These are phyloP conservation scores for Theobroma grandiflorum DNA, from an alignment of 441 rosid genomes.

Conservation along the genomic window DNA sequence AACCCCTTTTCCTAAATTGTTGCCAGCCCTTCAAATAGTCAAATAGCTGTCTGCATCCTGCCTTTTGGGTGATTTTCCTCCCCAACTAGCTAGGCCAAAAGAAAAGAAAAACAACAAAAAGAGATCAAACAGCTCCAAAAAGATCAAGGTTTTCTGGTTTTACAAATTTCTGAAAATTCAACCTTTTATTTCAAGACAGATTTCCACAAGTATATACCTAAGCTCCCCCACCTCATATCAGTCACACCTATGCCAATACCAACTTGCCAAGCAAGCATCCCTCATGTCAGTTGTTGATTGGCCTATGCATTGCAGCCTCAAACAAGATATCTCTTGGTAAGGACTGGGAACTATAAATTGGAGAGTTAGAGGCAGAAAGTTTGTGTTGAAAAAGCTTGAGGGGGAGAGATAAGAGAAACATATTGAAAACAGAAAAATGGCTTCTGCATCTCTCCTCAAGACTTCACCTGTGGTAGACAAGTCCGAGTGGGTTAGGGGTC, in stretches of 20 bases:
- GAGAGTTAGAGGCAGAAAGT: not conserved
- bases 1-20: not conserved
- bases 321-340: constrained; percentile 24
- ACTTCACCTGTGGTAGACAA: constrained; percentile 58
- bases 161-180: constrained; percentile 18
- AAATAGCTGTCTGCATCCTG: constrained; percentile 10
- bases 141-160: constrained; percentile 17
- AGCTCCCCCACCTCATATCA: constrained; percentile 19
- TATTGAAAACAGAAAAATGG: constrained; percentile 18
- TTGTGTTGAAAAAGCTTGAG: not conserved
- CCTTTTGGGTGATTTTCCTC: constrained; percentile 17
- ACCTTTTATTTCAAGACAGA: constrained; percentile 9
- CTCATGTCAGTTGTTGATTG: constrained; percentile 28
- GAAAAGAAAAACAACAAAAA: not conserved
- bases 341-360: constrained; percentile 25
- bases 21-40: not conserved
- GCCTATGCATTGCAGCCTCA: constrained; percentile 35
- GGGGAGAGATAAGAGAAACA: not conserved
- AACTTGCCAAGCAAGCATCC: constrained; percentile 22
- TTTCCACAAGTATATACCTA: constrained; percentile 2
- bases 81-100: not conserved
- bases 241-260: constrained; percentile 4
- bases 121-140: not conserved
- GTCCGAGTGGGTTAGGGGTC: constrained; percentile 63
- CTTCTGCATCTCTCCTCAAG: constrained; percentile 41